Conservation (phyloP, 805 yeast species). For the Wickerhamiella shivajii region DNA sequence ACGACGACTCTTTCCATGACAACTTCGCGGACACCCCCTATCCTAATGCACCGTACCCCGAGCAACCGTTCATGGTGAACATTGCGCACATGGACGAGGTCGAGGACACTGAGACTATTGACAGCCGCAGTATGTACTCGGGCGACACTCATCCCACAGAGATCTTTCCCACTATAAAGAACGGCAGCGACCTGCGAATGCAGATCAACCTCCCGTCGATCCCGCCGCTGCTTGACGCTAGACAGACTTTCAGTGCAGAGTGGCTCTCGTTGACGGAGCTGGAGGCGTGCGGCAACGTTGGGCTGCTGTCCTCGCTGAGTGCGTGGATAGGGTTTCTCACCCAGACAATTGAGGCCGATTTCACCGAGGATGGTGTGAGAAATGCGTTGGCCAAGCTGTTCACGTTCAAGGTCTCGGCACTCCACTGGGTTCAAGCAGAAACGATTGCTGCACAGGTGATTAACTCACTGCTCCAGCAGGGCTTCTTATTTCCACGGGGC, state of each 20-base stretch:
- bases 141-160: too few species aligned
- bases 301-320: constrained; percentile 14
- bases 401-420: constrained; percentile 17
- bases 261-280: constrained; percentile 17
- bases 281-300: constrained; percentile 10
- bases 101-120: too few species aligned
- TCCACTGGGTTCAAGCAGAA: constrained; percentile 23
- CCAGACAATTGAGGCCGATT: constrained; percentile 13
- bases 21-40: too few species aligned
- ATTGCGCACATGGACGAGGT: too few species aligned
- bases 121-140: too few species aligned
- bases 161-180: too few species aligned
- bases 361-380: constrained; percentile 6
- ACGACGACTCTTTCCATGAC: too few species aligned
- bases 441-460: constrained; percentile 19
- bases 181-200: too few species aligned
- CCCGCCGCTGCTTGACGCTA: constrained; percentile 14
- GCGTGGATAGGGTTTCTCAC: constrained; percentile 14
- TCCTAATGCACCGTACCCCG: too few species aligned
- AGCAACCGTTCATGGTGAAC: too few species aligned
- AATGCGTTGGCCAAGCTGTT: constrained; percentile 16
- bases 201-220: constrained; percentile 17
- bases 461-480: constrained; percentile 16
- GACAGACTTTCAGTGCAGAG: constrained; percentile 16
- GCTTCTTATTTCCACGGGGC: constrained; percentile 14